Percentiles rank a stretch among this genome's conserved stretches.
phyloP scores from a whole-genome alignment of 2,329 filamentous ascomycete genomes.

The Stagonosporopsis chrysanthemi region DNA sequence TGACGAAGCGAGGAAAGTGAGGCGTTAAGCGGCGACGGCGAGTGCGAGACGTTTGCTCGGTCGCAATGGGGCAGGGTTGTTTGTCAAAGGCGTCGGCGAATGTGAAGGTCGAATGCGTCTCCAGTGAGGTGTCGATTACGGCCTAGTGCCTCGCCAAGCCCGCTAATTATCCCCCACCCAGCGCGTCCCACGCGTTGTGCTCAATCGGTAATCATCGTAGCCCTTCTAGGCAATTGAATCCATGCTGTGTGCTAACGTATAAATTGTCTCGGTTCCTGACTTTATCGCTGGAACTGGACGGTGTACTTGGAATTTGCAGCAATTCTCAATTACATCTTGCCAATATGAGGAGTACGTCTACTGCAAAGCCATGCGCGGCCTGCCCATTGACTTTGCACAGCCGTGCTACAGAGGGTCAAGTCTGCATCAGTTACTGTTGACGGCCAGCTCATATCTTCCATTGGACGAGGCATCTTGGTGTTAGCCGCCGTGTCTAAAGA shows the following conservation, averaged over 20 bases:
- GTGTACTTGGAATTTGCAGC: neutral
- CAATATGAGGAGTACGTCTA: conserved; percentile 35
- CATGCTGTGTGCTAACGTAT: conserved; percentile 5
- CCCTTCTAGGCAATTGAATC: conserved; percentile 7
- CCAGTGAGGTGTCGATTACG: conserved; percentile 30
- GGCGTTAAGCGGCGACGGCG: conserved; percentile 18
- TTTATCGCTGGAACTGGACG: too few relatives aligned
- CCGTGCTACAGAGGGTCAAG: conserved; percentile 90
- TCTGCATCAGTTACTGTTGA: conserved; percentile 97
- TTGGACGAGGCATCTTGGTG: conserved; percentile 87
- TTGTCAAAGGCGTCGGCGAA: conserved; percentile 25
- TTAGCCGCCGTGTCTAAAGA: conserved; percentile 90
- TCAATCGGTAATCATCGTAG: conserved; percentile 4
- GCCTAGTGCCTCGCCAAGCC: conserved; percentile 37
- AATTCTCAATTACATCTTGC: conserved; percentile 21
- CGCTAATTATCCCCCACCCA: conserved; percentile 17
- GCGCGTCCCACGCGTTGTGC: conserved; percentile 21
- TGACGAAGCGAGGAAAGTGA: conserved; percentile 2
- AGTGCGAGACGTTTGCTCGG: conserved; percentile 31
- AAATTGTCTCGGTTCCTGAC: neutral
- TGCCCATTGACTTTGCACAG: conserved; percentile 56
- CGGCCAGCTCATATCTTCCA: conserved; percentile 85
- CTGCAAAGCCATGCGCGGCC: conserved; percentile 12
- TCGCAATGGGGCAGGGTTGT: conserved; percentile 25
- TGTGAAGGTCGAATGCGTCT: conserved; percentile 37